A percentile compares a stretch with the other conserved stretches of the same genome.
Evolutionary conservation across 108 stramenopile species (phyloP).

Genomic region (Bacterosira constricta): DNA sequence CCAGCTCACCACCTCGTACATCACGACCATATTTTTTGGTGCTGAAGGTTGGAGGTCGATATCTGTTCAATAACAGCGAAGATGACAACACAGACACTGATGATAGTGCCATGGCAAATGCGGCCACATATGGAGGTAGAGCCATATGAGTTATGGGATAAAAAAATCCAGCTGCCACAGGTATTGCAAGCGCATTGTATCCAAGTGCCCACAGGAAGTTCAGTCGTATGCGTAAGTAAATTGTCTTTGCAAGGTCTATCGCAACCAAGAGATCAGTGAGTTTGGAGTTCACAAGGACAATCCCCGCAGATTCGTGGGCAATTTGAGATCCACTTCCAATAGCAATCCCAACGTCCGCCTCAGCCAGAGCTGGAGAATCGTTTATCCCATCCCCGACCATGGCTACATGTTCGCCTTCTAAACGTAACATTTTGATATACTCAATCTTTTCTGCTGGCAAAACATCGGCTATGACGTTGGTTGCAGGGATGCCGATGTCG

Average conservation of each 20-base stretch:
- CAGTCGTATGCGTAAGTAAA: constrained; percentile 75
- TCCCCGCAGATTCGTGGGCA: constrained; percentile 86
- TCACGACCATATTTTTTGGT: constrained; percentile 50
- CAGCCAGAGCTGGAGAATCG: constrained; percentile 69
- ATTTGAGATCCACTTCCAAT: constrained; percentile 88
- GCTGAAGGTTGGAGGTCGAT: constrained; percentile 49
- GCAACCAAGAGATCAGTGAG: constrained; percentile 76
- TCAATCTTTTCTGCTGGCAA: constrained; percentile 86
- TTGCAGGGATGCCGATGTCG: constrained; percentile 66
- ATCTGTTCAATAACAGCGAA: constrained; percentile 50
- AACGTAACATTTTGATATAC: constrained; percentile 70
- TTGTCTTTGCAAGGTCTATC: constrained; percentile 70
- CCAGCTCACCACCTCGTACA: constrained; percentile 42
- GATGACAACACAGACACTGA: constrained; percentile 66
- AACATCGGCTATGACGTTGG: constrained; percentile 85
- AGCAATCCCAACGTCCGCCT: constrained; percentile 90
- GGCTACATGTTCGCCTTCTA: constrained; percentile 71
- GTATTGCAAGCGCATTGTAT: constrained; percentile 88
- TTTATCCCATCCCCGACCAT: constrained; percentile 92
- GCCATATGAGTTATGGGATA: constrained; percentile 65
- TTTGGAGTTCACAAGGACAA: constrained; percentile 80
- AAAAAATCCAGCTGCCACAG: constrained; percentile 84
- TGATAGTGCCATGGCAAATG: constrained; percentile 78
- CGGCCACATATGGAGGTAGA: constrained; percentile 81
- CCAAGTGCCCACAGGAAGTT: constrained; percentile 87